These are phyloP conservation scores for Quaeritorhiza haematococci DNA, from an alignment of 371 early-diverging fungal genomes.

Conservation along the genomic window DNA sequence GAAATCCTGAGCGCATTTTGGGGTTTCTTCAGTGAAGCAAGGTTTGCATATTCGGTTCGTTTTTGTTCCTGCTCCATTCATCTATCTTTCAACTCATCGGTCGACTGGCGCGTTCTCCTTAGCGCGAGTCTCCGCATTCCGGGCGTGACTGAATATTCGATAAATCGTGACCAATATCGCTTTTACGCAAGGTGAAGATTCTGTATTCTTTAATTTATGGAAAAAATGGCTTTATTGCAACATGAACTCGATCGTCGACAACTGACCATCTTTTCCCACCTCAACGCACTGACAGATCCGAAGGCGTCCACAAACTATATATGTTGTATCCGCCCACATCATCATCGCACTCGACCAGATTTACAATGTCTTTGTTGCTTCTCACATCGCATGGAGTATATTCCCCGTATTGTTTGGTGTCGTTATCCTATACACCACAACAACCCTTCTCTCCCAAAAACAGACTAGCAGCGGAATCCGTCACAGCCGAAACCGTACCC, in stretches of 20 bases:
- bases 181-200: slow-evolving; percentile 34
- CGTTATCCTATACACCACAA: not conserved
- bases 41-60: slow-evolving; percentile 13
- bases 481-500: slow-evolving; percentile 28
- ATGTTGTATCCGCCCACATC: slow-evolving; percentile 21
- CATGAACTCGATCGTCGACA: not conserved
- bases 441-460: not conserved
- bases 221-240: not conserved
- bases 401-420: too few species aligned
- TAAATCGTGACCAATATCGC: slow-evolving; percentile 35
- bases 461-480: slow-evolving; percentile 31
- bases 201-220: not conserved
- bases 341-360: not conserved
- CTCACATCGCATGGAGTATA: too few species aligned
- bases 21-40: slow-evolving; percentile 40
- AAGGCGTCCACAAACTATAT: slow-evolving; percentile 44
- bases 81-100: not conserved
- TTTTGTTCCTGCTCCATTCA: slow-evolving; percentile 3
- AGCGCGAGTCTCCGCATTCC: slow-evolving; percentile 23
- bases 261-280: not conserved
- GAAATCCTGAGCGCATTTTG: slow-evolving; percentile 42
- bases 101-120: not conserved
- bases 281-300: slow-evolving; percentile 23
- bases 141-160: slow-evolving; percentile 46
- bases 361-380: not conserved